Base-by-base conservation (phyloP, 176 grass and related monocot genomes). In the Oryza nivara region DNA sequence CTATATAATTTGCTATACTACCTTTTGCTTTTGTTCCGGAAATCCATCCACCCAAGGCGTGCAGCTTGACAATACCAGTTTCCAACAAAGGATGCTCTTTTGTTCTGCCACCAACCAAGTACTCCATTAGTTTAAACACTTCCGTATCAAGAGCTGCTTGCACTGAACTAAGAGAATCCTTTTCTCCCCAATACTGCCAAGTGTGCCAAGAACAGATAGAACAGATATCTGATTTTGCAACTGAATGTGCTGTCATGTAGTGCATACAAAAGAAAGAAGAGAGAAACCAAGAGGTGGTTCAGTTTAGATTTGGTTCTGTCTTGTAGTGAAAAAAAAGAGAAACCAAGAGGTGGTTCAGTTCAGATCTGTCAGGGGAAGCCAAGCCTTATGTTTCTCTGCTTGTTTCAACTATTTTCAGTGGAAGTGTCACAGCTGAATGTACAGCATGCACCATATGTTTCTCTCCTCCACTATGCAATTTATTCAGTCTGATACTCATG, bases 261-360 rank as follows among this genome's bases (percentile, higher is more conserved):
- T 60, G 65, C 65, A 38, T 9, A 10, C 2, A 10, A 2, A 44
- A 44, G 15, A 5, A 34, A 4, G 2, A 23, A 44, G 5, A 10
- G 16, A 40, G 34, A 69, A 69, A 12, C 68, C 34, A 19, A 45
- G 9, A 16, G 40, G 7, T 20, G 20, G 69, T 22, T 63, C 17
- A 23, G 69, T 20, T 23, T 3, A 72, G 35, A 43, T 72, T 45
- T 45, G 16, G 32, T 35, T 83, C 47, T 83, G 58, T 83, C 70
- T 6, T 65, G 3, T 60, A 35, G 13, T 60, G 65, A 73, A 40
- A 16, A 2, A n/a, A 23, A 43, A 9, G 16, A 40, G 34, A 69
- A 69, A 12, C 68, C 3, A 19, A 45, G 9, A 16, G 40, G 7
- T 20, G 20, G 69, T 22, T 63, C 17, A 23, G 69, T 20, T 23